A percentile compares a stretch with the other conserved stretches of the same genome.
Conservation (phyloP, 495 filamentous ascomycete species). For the Penicillium atrosanguineum region DNA sequence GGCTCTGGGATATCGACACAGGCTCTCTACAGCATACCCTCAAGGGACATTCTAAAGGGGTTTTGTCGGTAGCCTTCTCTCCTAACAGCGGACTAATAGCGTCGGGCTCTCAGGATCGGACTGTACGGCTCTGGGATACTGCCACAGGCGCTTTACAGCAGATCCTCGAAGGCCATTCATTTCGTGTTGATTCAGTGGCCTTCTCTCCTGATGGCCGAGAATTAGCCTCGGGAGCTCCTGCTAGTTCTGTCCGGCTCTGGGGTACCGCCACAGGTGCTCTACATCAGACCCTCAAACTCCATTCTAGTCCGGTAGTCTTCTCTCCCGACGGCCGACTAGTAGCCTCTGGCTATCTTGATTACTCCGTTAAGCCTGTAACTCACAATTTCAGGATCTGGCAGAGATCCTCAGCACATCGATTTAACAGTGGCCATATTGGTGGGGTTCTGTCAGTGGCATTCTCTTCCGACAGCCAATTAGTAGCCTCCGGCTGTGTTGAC, state of each 20-base stretch:
- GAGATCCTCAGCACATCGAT: conserved; percentile 4
- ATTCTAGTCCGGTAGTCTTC: background rate
- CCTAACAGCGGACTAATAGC: background rate
- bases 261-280: conserved; percentile 13
- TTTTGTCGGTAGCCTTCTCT: background rate
- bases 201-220: conserved; percentile 19
- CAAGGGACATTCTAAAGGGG: background rate
- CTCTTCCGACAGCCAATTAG: too few species aligned
- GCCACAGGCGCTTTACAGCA: background rate
- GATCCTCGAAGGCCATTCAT: conserved; percentile 10
- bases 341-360: background rate
- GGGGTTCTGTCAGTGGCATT: background rate
- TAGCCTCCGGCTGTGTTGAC: too few species aligned
- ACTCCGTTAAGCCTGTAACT: too few species aligned
- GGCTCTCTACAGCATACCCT: background rate
- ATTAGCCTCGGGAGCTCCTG: conserved; percentile 12
- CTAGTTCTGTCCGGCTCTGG: conserved; percentile 17
- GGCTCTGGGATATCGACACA: background rate
- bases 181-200: conserved; percentile 9
- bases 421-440: background rate
- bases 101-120: conserved; percentile 6
- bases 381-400: conserved; percentile 9
- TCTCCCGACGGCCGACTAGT: background rate
- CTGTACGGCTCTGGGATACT: conserved; percentile 6
- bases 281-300: background rate